Evolutionary conservation across 768 basidiomycete species (phyloP).

Genomic region (Megacollybia marginata): DNA sequence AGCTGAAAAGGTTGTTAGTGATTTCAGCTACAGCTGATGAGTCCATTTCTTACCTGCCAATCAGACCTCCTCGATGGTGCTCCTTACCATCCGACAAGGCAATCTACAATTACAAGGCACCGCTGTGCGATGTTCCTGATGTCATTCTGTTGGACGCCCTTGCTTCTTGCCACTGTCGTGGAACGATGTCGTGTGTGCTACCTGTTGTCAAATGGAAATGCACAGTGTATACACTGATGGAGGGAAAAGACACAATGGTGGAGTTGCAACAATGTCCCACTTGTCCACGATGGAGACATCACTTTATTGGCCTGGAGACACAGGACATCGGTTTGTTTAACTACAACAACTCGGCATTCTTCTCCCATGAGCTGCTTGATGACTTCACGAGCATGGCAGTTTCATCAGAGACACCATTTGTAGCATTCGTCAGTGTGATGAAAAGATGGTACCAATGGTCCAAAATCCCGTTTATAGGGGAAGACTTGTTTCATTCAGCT

Average conservation of each 20-base stretch:
- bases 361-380: constrained; percentile 26
- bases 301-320: constrained; percentile 23
- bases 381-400: constrained; percentile 24
- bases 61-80: constrained; percentile 2
- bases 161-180: background rate
- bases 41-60: constrained; percentile 3
- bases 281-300: constrained; percentile 3
- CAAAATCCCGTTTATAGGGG: constrained; percentile 15
- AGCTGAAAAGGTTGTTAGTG: background rate
- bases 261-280: constrained; percentile 1
- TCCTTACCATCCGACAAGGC: constrained; percentile 1
- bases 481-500: constrained; percentile 18
- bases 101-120: background rate
- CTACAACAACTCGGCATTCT: constrained; percentile 21
- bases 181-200: background rate
- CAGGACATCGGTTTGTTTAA: constrained; percentile 23
- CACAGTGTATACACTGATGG: background rate
- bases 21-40: background rate
- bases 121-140: background rate
- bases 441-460: constrained; percentile 12
- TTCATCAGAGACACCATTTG: constrained; percentile 28
- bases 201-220: background rate
- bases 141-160: background rate
- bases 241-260: background rate
- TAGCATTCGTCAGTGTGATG: constrained; percentile 16